Evolutionary conservation across 1,139 yeast genomes (phyloP).

Genomic region (Nakaseomyces sp.): DNA sequence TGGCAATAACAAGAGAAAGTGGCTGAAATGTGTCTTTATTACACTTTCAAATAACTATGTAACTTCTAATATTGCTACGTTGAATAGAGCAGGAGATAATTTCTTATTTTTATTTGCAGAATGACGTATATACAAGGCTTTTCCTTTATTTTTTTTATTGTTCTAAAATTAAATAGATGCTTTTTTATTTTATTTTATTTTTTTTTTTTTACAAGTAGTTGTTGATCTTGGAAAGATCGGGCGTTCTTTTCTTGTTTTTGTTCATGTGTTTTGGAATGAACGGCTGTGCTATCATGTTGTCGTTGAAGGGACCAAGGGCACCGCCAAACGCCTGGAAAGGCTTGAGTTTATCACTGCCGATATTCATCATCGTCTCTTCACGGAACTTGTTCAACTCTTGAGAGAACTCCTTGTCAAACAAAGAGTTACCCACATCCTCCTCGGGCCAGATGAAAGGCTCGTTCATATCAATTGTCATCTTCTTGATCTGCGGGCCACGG

Average conservation of each 20-base stretch:
- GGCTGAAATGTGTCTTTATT: no score
- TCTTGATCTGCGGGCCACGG: constrained; percentile 74
- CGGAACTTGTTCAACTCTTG: constrained; percentile 36
- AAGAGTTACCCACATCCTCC: constrained; percentile 39
- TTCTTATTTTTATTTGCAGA: no score
- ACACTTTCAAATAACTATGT: no score
- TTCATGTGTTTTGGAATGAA: constrained; percentile 52
- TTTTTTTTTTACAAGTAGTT: background rate
- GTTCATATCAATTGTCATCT: constrained; percentile 90
- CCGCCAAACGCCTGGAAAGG: constrained; percentile 75
- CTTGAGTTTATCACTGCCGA: constrained; percentile 63
- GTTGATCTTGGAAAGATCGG: background rate
- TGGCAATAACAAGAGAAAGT: no score
- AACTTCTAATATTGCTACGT: no score
- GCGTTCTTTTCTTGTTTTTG: constrained; percentile 14
- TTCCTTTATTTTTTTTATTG: no score
- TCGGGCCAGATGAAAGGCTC: constrained; percentile 94
- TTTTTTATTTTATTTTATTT: background rate
- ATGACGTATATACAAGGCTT: no score
- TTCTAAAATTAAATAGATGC: no score
- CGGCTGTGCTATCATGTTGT: constrained; percentile 50
- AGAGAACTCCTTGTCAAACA: constrained; percentile 33
- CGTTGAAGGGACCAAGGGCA: constrained; percentile 54
- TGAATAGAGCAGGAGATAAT: no score
- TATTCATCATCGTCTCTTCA: constrained; percentile 36